phyloP scores from a whole-genome alignment of 352 stramenopile genomes.

The Phytophthora ramorum region DNA sequence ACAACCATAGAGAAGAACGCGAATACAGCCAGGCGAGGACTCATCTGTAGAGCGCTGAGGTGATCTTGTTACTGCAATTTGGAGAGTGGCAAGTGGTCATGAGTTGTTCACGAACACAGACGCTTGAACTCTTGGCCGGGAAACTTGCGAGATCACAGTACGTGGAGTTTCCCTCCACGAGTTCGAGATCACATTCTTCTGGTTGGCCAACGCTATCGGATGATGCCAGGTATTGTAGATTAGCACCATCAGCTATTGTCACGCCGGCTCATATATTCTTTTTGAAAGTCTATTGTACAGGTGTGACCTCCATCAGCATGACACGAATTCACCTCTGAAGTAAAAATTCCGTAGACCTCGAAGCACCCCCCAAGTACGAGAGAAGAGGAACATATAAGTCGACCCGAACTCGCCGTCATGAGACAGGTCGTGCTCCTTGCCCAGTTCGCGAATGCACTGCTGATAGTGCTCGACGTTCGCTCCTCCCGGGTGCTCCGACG shows the following conservation, averaged over 20 bases:
- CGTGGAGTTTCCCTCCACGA: not conserved
- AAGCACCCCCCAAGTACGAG: constrained; percentile 40
- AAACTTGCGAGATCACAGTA: constrained; percentile 3
- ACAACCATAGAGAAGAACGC: not conserved
- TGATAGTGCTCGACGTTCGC: constrained; percentile 72
- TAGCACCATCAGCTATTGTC: not conserved
- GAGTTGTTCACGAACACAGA: no score
- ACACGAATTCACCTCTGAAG: constrained; percentile 36
- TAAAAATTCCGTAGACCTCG: constrained; percentile 36
- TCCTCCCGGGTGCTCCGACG: constrained; percentile 47
- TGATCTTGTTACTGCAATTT: constrained; percentile 10
- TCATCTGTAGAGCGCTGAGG: constrained; percentile 4
- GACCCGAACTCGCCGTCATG: constrained; percentile 53
- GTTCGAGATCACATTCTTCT: constrained; percentile 2
- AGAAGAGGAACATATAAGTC: constrained; percentile 50
- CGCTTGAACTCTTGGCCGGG: not conserved
- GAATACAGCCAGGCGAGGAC: not conserved
- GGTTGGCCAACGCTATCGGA: constrained; percentile 1
- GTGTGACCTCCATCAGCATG: constrained; percentile 35
- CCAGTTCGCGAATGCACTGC: constrained; percentile 58
- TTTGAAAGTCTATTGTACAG: constrained; percentile 12
- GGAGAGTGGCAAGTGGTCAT: constrained; percentile 9
- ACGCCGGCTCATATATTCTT: constrained; percentile 1
- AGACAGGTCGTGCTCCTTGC: constrained; percentile 53
- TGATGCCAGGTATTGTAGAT: constrained; percentile 1